Base-by-base conservation (phyloP, 331 rosid genomes). In the Malus hybrid region DNA sequence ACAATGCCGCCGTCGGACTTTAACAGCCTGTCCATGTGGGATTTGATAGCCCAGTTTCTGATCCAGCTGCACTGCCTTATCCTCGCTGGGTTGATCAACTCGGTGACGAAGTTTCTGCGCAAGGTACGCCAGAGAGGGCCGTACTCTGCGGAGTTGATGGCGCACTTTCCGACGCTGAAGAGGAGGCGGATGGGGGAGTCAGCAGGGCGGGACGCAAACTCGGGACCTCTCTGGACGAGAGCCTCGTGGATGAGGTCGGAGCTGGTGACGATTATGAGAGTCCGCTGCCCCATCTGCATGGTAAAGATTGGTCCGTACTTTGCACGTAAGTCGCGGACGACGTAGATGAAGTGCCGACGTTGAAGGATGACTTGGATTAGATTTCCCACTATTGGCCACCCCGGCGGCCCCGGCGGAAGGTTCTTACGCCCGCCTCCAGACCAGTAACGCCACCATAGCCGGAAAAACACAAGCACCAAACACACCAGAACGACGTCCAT, bases 271-370 rank as follows among this genome's bases (percentile, higher is more conserved):
- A 94, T 82, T 2, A 94, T 74, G 70, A 94, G 80, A 0, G 90
- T 92, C 16, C 99, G 92, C 19, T 94, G 99, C 1, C 99, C 99
- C 99, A 94, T 94, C 73, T 92, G 97, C 97, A 94, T 89, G 24
- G 86, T 90, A 92, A 94, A 92, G 74, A 94, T 89, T 5, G 99
- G 99, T 0, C 99, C 97, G 16, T 94, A 94, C 11, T 88, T 88
- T 55, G 76, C 15, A 5, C 97, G 93, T 65, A 94, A 75, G 55
- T 94, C 99, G 0, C 93, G 97, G 15, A 89, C 86, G 0, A 92
- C 59, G 54, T 76, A 94, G 73, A 94, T 92, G 86, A 94, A 92
- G 10, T 79, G 99, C 5, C 97, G 91, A 0, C 93, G 92, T 56
- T 92, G 92, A 28, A 94, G 96, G 69, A 90, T 82, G 18, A 94